Evolutionary conservation across 1,284 basidiomycete genomes (phyloP), one percentile per base, ranked within the genome.

Genomic region (Peniophora sp.): DNA sequence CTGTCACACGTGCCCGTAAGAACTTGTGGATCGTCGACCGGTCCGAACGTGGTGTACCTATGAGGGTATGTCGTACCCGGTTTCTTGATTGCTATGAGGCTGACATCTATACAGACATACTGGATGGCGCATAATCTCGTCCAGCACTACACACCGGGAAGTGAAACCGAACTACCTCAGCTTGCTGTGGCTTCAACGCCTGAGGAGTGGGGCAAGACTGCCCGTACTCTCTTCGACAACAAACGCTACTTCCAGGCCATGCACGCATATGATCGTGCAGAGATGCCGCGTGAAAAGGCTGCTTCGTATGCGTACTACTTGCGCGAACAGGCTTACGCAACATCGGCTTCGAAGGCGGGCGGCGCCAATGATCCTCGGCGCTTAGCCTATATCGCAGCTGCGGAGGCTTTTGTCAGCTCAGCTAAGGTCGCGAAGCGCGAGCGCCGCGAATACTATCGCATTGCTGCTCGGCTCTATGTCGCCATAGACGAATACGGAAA

Each of bases 21-120:
- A 81, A 82, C 45, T 60, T 86, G 2, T 85, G 83, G 81, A 79
- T 87, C 11, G 74, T 75, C 6, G 85, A 87, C 61, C 68, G 69
- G 27, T 85, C 81, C 2, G 65, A 70, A 3, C 78, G 71, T 47
- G 71, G 74, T 6, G 74, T 77, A 47, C 74, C 83, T 0, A 78
- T 86, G 77, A 67, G 73, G 57, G 84, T 84, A 49, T 20, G 43
- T 24, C 55, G 69, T 52, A 18, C 27, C 18, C 2, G 42, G n/a
- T 12, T 9, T 6, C 35, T 15, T 50, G 3, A 39, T 22, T 54
- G 15, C 48, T 3, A 22, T 3, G 24, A 47, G 12, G 36, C 17
- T 43, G 3, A 22, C n/a, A 34, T 35, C n/a, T 10, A 15, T n/a
- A 12, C 22, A 83, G 82, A 59, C 64, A 11, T 68, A 79, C 49